phyloP scores from a whole-genome alignment of 2,329 filamentous ascomycete genomes.

The Cladosporium sp. region DNA sequence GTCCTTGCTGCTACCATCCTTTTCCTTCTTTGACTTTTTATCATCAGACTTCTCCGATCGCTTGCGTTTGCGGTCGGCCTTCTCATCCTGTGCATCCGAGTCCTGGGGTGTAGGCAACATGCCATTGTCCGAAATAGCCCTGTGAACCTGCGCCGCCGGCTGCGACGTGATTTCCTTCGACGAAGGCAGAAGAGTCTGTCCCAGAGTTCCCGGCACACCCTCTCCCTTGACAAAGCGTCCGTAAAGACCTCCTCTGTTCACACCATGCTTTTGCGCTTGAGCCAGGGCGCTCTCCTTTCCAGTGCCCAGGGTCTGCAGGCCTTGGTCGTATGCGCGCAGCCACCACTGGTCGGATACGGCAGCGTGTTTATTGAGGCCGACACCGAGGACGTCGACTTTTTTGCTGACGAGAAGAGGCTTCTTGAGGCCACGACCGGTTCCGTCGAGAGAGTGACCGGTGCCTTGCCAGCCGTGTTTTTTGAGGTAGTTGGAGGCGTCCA shows the following conservation, averaged over 20 bases:
- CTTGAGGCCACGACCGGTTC: slow-evolving; percentile 58
- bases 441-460: slow-evolving; percentile 79
- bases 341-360: slow-evolving; percentile 83
- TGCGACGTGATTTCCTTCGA: not conserved
- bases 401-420: slow-evolving; percentile 78
- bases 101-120: slow-evolving; percentile 3
- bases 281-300: slow-evolving; percentile 55
- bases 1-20: slow-evolving; percentile 13
- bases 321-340: slow-evolving; percentile 90
- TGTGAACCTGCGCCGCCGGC: not conserved
- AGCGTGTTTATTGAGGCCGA: slow-evolving; percentile 68
- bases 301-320: slow-evolving; percentile 67
- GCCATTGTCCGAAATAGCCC: not conserved
- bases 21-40: slow-evolving; percentile 15
- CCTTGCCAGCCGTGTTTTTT: slow-evolving; percentile 86
- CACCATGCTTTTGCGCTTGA: slow-evolving; percentile 43
- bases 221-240: slow-evolving; percentile 81
- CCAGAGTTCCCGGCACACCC: slow-evolving; percentile 66
- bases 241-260: slow-evolving; percentile 60
- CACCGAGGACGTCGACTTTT: slow-evolving; percentile 73
- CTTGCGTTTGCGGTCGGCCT: slow-evolving; percentile 5
- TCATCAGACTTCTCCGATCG: slow-evolving; percentile 1
- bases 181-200: slow-evolving; percentile 14
- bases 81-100: slow-evolving; percentile 7
- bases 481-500: slow-evolving; percentile 82